Evolutionary conservation across 495 filamentous ascomycete genomes (phyloP).

Genomic region (Parathielavia appendiculata): DNA sequence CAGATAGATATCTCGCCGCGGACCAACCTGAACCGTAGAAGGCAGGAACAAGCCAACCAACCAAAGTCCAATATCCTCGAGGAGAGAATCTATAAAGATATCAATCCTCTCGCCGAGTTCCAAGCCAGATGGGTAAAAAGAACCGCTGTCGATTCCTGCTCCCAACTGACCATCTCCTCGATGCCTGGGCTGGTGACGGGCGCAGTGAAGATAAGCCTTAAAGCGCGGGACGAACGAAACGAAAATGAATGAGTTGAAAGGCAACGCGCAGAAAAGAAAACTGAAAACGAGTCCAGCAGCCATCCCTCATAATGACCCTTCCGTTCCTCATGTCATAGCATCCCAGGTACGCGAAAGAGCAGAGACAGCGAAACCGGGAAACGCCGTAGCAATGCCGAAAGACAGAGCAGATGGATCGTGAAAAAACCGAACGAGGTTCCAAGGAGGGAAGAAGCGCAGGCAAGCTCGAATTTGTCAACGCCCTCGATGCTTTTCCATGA

Average conservation of each 20-base stretch:
- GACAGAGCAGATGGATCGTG: conserved; percentile 13
- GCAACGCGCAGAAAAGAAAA: conserved; percentile 3
- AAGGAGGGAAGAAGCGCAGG: conserved; percentile 3
- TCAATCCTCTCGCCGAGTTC: neutral
- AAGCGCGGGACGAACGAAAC: neutral
- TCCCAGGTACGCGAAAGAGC: conserved; percentile 7
- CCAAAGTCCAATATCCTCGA: neutral
- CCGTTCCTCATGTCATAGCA: conserved; percentile 17
- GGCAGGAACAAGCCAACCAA: neutral
- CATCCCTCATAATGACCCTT: conserved; percentile 13
- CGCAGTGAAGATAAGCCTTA: neutral
- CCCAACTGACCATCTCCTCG: neutral
- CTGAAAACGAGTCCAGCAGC: conserved; percentile 5
- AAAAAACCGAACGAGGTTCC: conserved; percentile 12
- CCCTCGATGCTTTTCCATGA: conserved; percentile 14
- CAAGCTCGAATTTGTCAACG: conserved; percentile 9
- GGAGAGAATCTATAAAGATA: neutral
- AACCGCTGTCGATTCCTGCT: neutral
- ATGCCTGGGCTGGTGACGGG: neutral
- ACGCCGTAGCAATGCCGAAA: conserved; percentile 23
- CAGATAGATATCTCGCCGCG: neutral
- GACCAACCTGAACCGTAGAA: neutral
- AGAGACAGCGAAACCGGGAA: conserved; percentile 11
- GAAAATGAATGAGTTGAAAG: neutral
- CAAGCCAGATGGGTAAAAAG: neutral